Percentiles rank a stretch among this genome's conserved stretches.
phyloP scores from a whole-genome alignment of 345 rosid species.

The Gossypium bickii region DNA sequence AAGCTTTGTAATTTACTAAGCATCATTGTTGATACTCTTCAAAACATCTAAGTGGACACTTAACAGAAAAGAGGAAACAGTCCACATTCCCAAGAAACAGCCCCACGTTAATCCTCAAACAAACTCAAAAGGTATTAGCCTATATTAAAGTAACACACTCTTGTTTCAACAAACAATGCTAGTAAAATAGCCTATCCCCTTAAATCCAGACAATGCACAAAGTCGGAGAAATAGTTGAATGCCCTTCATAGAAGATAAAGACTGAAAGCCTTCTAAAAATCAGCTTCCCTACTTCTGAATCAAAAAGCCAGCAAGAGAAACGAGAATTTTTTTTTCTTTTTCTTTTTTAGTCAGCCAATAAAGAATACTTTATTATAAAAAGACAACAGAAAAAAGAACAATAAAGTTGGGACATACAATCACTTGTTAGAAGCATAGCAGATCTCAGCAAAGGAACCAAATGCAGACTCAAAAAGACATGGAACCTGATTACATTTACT shows the following conservation, averaged over 20 bases:
- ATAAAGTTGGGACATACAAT: not conserved
- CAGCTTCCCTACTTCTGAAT: not conserved
- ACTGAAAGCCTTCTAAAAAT: not conserved
- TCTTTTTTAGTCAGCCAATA: not conserved
- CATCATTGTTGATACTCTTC: not conserved
- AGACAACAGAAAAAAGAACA: not conserved
- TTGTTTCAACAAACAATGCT: not conserved
- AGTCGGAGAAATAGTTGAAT: not conserved
- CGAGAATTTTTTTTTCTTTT: not conserved
- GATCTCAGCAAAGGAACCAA: not conserved
- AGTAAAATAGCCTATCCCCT: not conserved
- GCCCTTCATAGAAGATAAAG: not conserved
- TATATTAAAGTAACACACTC: not conserved
- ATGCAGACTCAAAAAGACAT: not conserved
- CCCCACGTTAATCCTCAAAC: not conserved
- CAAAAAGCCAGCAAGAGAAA: not conserved
- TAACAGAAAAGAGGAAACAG: not conserved
- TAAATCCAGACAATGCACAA: not conserved
- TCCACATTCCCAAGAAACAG: not conserved
- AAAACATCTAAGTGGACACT: not conserved
- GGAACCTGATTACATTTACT: not conserved
- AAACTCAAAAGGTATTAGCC: not conserved
- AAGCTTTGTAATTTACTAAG: not conserved
- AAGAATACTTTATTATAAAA: not conserved
- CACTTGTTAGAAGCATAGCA: not conserved